Base-by-base conservation (phyloP, 2,329 filamentous ascomycete genomes). In the Fusarium tricinctum region DNA sequence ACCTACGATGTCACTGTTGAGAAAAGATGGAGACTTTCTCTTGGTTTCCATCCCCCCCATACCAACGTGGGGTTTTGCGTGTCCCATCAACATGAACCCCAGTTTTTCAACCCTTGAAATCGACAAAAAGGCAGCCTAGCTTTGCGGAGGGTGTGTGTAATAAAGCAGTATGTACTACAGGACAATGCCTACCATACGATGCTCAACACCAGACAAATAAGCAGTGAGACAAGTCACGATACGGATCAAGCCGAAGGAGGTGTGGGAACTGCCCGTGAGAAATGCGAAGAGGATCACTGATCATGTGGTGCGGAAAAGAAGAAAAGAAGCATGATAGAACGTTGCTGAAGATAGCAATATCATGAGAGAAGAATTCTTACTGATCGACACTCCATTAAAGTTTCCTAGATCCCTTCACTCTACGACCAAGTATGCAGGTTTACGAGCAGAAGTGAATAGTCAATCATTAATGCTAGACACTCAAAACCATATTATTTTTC, bases 21-120 rank as follows among this genome's bases (percentile, higher is more conserved):
- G 32, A 56, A 43, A 43, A 43, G 19, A 55, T 55, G 43, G 44
- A 40, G 33, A 30, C 23, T 47, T 66, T 66, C 56, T 62, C 46
- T 44, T 23, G 15, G 55, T 58, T 67, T 67, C 64, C 33, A 67
- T 67, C 51, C 5, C 42, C 42, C 53, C 50, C 45, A 20, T 49
- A 43, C 58, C 50, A 44, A 43, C 64, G 57, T 67, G 63, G 63
- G 55, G 63, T 66, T 66, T 45, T 13, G 22, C 33, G 33, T 38
- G 33, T 38, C 17, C 33, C 45, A 15, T 55, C 43, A 44, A 56
- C 9, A 17, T n/a, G 22, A 52, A 58, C 59, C 53, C 61, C 59
- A 39, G 60, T 64, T 64, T 63, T 64, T 47, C 38, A 33, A 44
- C 35, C 59, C 58, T 38, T 63, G 42, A 49, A 49, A 44, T 55